Percentiles rank a stretch among this genome's conserved stretches.
These are phyloP conservation scores for Rhizopogon vesiculosus DNA, from an alignment of 768 basidiomycete genomes.

Conservation along the genomic window DNA sequence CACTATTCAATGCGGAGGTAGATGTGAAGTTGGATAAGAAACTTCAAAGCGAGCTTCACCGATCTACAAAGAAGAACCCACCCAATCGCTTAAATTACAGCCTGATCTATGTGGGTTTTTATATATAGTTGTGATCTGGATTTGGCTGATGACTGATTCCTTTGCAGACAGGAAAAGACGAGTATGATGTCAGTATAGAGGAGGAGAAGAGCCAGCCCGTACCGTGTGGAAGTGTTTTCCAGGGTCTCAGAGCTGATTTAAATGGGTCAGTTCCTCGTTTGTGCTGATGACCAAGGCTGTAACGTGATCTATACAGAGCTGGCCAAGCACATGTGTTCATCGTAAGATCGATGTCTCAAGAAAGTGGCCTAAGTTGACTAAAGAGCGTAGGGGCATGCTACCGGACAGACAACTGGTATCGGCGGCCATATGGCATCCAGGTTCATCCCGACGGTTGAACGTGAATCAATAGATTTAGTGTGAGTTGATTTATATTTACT, in stretches of 20 bases:
- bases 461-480: conserved; percentile 90
- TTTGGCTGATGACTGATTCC: background rate
- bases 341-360: conserved; percentile 34
- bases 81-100: conserved; percentile 71
- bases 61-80: conserved; percentile 94
- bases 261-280: conserved; percentile 52
- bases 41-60: conserved; percentile 65
- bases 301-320: conserved; percentile 31
- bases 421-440: conserved; percentile 69
- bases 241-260: conserved; percentile 81
- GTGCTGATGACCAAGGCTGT: background rate
- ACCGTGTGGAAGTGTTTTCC: conserved; percentile 76
- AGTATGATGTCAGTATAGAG: conserved; percentile 67
- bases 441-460: conserved; percentile 94
- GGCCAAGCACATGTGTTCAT: conserved; percentile 83
- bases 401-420: conserved; percentile 86
- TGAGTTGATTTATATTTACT: conserved; percentile 28
- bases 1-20: conserved; percentile 36
- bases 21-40: conserved; percentile 63
- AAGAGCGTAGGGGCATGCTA: conserved; percentile 72
- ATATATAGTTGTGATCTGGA: background rate
- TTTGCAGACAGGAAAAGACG: conserved; percentile 71
- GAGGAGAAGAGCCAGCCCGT: conserved; percentile 60
- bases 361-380: conserved; percentile 2
- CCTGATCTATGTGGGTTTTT: conserved; percentile 70